Evolutionary conservation across 2,329 filamentous ascomycete species (phyloP).

Genomic region (Trichoderma afroharzianum): DNA sequence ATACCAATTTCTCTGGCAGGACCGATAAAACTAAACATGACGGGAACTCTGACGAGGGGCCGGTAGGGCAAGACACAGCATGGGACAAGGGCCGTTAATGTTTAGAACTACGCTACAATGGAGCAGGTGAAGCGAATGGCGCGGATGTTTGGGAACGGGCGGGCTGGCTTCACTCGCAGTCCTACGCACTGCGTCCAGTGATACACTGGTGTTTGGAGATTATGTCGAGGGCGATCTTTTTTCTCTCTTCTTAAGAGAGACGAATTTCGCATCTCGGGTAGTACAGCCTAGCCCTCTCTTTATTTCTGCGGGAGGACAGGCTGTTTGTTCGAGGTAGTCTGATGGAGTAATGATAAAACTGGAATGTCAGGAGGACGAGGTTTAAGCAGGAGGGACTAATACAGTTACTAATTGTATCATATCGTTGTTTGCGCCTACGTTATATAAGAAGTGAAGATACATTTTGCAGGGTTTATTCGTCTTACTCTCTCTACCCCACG

Average conservation of each 20-base stretch:
- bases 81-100: constrained; percentile 11
- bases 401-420: neutral
- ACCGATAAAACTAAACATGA: constrained; percentile 10
- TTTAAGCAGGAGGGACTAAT: neutral
- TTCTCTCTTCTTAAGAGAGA: neutral
- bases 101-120: constrained; percentile 20
- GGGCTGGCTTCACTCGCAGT: constrained; percentile 30
- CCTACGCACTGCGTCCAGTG: constrained; percentile 31
- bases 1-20: constrained; percentile 18
- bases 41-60: constrained; percentile 10
- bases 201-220: constrained; percentile 30
- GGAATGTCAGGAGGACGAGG: constrained; percentile 9
- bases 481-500: neutral
- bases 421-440: neutral
- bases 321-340: constrained; percentile 21
- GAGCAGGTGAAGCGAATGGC: constrained; percentile 27
- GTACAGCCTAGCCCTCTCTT: neutral
- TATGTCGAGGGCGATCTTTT: constrained; percentile 21
- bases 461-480: neutral
- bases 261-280: neutral
- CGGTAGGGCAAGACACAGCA: constrained; percentile 3
- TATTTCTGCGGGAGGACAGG: neutral
- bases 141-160: constrained; percentile 25
- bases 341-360: constrained; percentile 32
- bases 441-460: neutral